Evolutionary conservation across 2,329 filamentous ascomycete genomes (phyloP), one percentile per base, ranked within the genome.

Genomic region (Cytospora schulzeri): DNA sequence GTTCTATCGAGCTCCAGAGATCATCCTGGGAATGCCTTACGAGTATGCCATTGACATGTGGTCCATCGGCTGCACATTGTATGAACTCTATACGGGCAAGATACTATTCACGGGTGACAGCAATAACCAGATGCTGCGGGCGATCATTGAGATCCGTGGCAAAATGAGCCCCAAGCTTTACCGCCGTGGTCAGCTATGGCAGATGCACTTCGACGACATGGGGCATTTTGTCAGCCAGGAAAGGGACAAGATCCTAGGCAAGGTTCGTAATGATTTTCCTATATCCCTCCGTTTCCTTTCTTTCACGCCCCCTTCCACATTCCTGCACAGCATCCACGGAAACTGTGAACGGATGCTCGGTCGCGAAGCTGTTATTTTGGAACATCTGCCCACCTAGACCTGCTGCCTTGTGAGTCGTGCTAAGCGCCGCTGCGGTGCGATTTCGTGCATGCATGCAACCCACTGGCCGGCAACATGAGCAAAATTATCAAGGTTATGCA

Each of bases 51-150:
- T 98, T 69, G 95, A 99, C 76, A 91, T 97, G 83, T 99, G 95
- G 95, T 96, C 94, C 9, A 92, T 98, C 69, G 96, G 95, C 45
- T 99, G 95, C 78, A 99, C 95, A 0, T 83, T 98, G 33, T 99
- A 96, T 76, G 95, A 99, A 78, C 83, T 99, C 50, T 98, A 96
- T 80, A 98, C 95, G 0, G 95, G 95, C 73, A 97, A 97, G 76
- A 98, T 99, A 64, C 83, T 99, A 35, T 99, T 99, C 76, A 93
- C 92, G 1, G 95, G 95, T 65, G 87, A 91, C 69, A 95, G 92
- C 79, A 99, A 99, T 81, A 99, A 99, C 74, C 93, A 97, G 79
- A 99, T 99, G 95, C 86, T 99, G 66, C 91, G 92, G 68, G 89
- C 91, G 24, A 97, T 99, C 71, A 96, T 97, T 88, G 94, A 99